Conservation (phyloP, 2,329 filamentous ascomycete species). For the Colletotrichum sansevieriae region DNA sequence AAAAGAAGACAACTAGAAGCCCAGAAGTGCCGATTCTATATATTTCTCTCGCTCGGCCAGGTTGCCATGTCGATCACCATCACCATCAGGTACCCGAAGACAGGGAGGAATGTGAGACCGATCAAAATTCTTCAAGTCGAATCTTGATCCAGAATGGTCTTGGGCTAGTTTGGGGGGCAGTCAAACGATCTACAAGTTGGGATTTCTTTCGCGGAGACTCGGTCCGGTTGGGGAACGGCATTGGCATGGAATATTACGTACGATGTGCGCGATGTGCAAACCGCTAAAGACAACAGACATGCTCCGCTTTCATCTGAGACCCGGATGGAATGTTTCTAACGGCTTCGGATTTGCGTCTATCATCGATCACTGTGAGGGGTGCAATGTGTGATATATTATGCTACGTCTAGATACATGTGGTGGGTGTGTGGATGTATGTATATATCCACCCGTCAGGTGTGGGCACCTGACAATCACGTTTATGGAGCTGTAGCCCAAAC, state of each 20-base stretch:
- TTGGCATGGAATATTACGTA: conserved; percentile 7
- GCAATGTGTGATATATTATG: no score
- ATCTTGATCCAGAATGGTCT: conserved; percentile 23
- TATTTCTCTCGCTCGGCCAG: background rate
- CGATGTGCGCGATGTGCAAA: background rate
- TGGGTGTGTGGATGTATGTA: no score
- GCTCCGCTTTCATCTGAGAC: conserved; percentile 11
- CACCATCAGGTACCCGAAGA: conserved; percentile 2
- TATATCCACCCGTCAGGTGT: no score
- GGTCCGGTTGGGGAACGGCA: background rate
- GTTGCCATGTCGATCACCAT: conserved; percentile 22
- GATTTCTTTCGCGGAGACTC: background rate
- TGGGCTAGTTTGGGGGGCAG: background rate
- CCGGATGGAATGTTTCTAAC: background rate
- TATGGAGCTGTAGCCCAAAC: background rate
- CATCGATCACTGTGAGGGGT: no score
- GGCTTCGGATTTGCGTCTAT: background rate
- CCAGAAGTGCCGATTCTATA: background rate
- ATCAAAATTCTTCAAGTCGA: conserved; percentile 26
- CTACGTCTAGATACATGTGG: no score
- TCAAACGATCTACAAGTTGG: conserved; percentile 3
- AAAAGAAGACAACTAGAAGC: background rate
- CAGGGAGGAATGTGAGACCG: conserved; percentile 3
- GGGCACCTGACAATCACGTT: no score
- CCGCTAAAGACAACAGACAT: background rate